A percentile compares a stretch with the other conserved stretches of the same genome.
Evolutionary conservation across 257 asterid species (phyloP).

Genomic region (Solanum chilense): DNA sequence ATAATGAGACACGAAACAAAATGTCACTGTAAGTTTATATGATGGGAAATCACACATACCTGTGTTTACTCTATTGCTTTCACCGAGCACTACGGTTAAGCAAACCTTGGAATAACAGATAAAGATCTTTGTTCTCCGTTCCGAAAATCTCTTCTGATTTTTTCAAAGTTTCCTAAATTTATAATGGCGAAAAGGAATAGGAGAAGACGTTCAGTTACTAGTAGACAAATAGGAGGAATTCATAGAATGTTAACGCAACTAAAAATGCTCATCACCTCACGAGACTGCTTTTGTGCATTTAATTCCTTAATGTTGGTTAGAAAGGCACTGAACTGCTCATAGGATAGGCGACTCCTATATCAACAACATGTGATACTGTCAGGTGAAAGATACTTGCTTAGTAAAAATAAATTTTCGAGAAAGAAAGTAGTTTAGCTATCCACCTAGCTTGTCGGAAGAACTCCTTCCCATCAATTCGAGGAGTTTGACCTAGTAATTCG

Average conservation of each 20-base stretch:
- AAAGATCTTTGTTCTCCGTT: conserved; percentile 76
- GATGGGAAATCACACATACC: not conserved
- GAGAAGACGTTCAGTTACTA: not conserved
- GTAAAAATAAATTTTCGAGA: not conserved
- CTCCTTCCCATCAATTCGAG: conserved; percentile 92
- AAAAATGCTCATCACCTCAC: conserved; percentile 58
- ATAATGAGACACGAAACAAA: not conserved
- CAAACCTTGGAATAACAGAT: conserved; percentile 82
- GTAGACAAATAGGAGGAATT: not conserved
- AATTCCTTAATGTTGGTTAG: conserved; percentile 79
- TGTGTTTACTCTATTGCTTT: not conserved
- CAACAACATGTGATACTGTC: not conserved
- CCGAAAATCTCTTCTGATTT: conserved; percentile 91
- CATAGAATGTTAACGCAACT: not conserved
- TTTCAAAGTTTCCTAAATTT: conserved; percentile 60
- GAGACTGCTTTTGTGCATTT: conserved; percentile 89
- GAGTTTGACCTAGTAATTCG: conserved; percentile 52
- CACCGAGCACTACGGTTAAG: conserved; percentile 64
- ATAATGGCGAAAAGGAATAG: not conserved
- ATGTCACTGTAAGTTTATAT: not conserved
- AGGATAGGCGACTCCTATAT: conserved; percentile 85
- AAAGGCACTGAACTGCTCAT: conserved; percentile 92
- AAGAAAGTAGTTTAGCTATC: not conserved
- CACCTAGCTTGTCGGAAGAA: conserved; percentile 98
- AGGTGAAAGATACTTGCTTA: conserved; percentile 3